Evolutionary conservation across 306 rosid species (phyloP).

Genomic region (Crataegus laevigata): DNA sequence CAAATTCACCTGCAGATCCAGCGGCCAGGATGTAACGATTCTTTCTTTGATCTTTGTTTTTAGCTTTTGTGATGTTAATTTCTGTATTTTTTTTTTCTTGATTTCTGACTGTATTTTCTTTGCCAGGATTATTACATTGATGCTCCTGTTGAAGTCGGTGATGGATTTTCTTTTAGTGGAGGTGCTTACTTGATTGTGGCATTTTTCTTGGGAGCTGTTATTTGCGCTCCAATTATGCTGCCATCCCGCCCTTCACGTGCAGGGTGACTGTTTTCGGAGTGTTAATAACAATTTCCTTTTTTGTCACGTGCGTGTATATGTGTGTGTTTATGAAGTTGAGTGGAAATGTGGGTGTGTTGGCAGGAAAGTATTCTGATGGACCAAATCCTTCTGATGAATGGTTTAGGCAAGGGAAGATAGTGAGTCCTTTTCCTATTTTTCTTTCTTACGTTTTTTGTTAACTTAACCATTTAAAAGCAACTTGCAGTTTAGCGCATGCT

Average conservation of each 20-base stretch:
- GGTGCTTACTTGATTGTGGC: constrained; percentile 24
- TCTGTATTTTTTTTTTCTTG: background rate
- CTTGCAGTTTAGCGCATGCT: background rate
- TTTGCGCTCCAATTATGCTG: background rate
- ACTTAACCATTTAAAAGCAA: background rate
- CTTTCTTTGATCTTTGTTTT: background rate
- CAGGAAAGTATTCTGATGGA: constrained; percentile 83
- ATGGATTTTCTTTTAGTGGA: constrained; percentile 87
- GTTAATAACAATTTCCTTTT: background rate
- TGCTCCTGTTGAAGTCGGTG: constrained; percentile 72
- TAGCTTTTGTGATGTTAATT: background rate
- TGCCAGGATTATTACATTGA: constrained; percentile 66
- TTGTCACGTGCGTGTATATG: no score
- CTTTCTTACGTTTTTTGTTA: background rate
- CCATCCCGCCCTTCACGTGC: background rate
- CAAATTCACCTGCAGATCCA: constrained; percentile 42
- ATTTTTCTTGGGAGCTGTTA: background rate
- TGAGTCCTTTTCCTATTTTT: constrained; percentile 11
- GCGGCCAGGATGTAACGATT: constrained; percentile 28
- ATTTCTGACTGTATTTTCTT: background rate
- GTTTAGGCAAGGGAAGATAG: constrained; percentile 79
- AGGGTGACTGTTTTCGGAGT: background rate
- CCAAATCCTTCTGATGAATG: constrained; percentile 84
- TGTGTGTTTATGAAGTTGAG: background rate
- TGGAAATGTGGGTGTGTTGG: constrained; percentile 6